Base-by-base conservation (phyloP, 1,284 basidiomycete species). In the Apiotrichum akiyoshidainum region DNA sequence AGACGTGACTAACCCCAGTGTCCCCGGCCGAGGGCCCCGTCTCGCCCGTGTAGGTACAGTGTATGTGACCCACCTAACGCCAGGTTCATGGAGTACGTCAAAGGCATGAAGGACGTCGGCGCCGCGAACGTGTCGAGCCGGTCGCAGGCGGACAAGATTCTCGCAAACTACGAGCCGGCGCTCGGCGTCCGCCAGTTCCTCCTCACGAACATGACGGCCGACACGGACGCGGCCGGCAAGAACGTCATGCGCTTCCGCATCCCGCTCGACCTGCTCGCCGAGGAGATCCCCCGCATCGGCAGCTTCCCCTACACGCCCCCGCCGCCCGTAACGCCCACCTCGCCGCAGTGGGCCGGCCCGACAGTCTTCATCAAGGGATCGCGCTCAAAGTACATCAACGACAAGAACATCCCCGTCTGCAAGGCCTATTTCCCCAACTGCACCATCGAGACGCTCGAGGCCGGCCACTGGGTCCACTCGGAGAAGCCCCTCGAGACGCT, bases 341-440 rank as follows among this genome's bases (percentile, higher is more conserved):
- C 67, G 11, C 67, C 71, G 8, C 52, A 59, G 31, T 83, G 78
- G 75, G 57, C 73, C 1, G 80, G 81, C 1, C 80, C 80, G 5
- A 77, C 80, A 2, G 67, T 84, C 35, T 83, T 84, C 68, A 63
- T 84, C 62, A 84, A 83, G 65, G 83, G 82, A 16, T 71, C 73
- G 53, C 77, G 80, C 59, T 79, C 75, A 54, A 78, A 75, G 61
- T 83, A 84, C 66, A 73, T 84, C 68, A 84, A 83, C 66, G 65
- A 71, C 21, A 72, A 74, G 50, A 83, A 83, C 65, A 75, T 81
- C n/a, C 80, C 80, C 0, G 62, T 78, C 10, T 77, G 77, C 46
- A 65, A 80, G 55, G 69, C 70, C 21, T 82, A 78, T 65, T 84
- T 84, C 68, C 82, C 82, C 3, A 75, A 79, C 39, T 79, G 80